Percentiles rank a stretch among this genome's conserved stretches.
These are phyloP conservation scores for Trichoderma endophyticum DNA, from an alignment of 2,329 filamentous ascomycete species.

Conservation along the genomic window DNA sequence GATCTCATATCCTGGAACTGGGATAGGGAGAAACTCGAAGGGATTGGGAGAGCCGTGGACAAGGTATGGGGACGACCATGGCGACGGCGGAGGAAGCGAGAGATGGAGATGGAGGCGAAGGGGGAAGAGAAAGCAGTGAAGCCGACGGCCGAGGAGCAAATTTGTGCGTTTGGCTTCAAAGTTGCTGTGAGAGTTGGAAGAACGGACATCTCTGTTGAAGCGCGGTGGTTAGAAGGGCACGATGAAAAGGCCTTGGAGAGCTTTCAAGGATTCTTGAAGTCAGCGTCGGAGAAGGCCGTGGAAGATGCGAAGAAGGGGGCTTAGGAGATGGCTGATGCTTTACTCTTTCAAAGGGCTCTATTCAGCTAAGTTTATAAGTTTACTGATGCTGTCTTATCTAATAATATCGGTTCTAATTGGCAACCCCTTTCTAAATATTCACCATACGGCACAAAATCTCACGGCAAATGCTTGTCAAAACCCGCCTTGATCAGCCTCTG, in stretches of 20 bases:
- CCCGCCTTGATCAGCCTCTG: conserved; percentile 40
- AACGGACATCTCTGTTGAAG: conserved; percentile 43
- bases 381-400: background rate
- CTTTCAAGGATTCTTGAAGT: conserved; percentile 75
- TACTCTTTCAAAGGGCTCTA: background rate
- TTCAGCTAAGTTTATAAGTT: background rate
- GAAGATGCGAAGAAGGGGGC: background rate
- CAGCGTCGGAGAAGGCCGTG: conserved; percentile 26
- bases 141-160: conserved; percentile 24
- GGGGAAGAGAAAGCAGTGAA: conserved; percentile 24
- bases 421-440: background rate
- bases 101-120: conserved; percentile 42
- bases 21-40: conserved; percentile 50
- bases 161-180: conserved; percentile 56
- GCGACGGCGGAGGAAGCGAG: conserved; percentile 55
- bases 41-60: conserved; percentile 60
- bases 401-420: background rate
- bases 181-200: conserved; percentile 45
- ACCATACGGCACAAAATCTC: background rate
- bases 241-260: conserved; percentile 79
- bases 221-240: conserved; percentile 67
- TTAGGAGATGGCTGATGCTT: background rate
- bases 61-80: conserved; percentile 80
- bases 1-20: conserved; percentile 63
- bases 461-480: conserved; percentile 39